Conservation (phyloP, 1,139 yeast genomes). For the Pneumocystis sp. region DNA sequence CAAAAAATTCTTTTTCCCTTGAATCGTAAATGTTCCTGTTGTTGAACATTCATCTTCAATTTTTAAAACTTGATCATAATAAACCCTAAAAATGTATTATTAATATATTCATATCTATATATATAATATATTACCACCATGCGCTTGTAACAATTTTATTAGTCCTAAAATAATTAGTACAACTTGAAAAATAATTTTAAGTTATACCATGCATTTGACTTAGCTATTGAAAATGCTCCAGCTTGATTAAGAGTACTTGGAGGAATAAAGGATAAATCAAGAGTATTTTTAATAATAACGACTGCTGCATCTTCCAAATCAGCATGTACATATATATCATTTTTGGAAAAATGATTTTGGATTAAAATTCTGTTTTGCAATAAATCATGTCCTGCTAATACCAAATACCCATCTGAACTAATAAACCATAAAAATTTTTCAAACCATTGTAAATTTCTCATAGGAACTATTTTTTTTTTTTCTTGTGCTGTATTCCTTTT, state of each 20-base stretch:
- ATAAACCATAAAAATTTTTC: slow-evolving; percentile 91
- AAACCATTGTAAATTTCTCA: slow-evolving; percentile 54
- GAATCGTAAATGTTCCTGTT: slow-evolving; percentile 46
- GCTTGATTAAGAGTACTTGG: slow-evolving; percentile 85
- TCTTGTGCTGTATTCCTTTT: slow-evolving; percentile 51
- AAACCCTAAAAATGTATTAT: slow-evolving; percentile 14
- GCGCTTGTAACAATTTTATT: slow-evolving; percentile 13
- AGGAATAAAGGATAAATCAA: slow-evolving; percentile 39
- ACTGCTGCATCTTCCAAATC: slow-evolving; percentile 63
- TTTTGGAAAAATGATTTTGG: slow-evolving; percentile 55
- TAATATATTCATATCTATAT: background rate
- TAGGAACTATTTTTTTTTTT: slow-evolving; percentile 27
- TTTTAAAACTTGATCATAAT: slow-evolving; percentile 51
- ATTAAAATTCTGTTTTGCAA: slow-evolving; percentile 75
- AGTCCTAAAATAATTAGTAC: background rate
- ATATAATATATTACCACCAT: slow-evolving; percentile 7
- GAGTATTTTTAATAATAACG: slow-evolving; percentile 61
- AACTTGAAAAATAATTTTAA: slow-evolving; percentile 19
- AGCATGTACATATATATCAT: slow-evolving; percentile 59
- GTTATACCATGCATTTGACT: slow-evolving; percentile 77
- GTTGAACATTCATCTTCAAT: slow-evolving; percentile 50
- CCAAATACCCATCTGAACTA: slow-evolving; percentile 73
- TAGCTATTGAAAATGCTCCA: slow-evolving; percentile 66
- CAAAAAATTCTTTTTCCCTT: slow-evolving; percentile 43
- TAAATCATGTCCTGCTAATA: slow-evolving; percentile 73